Evolutionary conservation across 2,329 filamentous ascomycete species (phyloP).

Genomic region (Alternaria brassicicola): DNA sequence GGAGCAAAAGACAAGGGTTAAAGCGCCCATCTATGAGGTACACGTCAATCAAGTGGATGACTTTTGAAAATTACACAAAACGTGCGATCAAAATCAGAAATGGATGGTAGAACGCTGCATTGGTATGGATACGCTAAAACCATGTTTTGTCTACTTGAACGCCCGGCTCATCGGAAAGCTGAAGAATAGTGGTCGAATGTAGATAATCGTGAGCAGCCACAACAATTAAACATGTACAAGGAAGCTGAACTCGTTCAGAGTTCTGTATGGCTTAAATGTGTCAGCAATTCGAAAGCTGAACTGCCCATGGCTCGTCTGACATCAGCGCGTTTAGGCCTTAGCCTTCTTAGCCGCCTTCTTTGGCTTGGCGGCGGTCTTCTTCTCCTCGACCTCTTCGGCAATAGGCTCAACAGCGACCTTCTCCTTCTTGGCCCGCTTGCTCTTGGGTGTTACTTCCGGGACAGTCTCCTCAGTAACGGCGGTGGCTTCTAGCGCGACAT

Average conservation of each 20-base stretch:
- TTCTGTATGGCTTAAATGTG: neutral
- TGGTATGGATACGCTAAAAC: neutral
- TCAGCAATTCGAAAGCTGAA: neutral
- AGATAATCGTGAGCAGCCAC: neutral
- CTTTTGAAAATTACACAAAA: neutral
- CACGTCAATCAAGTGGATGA: neutral
- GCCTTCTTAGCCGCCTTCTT: constrained; percentile 38
- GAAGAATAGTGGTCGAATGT: neutral
- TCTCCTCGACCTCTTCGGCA: constrained; percentile 24
- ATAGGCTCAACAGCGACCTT: constrained; percentile 12
- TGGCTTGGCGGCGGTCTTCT: constrained; percentile 23
- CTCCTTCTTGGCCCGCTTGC: constrained; percentile 35
- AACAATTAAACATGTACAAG: constrained; percentile 1
- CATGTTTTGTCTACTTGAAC: neutral
- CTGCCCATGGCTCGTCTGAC: neutral
- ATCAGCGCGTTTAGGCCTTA: constrained; percentile 22
- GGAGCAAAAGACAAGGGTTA: neutral
- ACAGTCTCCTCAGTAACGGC: constrained; percentile 15
- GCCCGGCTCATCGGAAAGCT: neutral
- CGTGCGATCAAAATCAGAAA: neutral
- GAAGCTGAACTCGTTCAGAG: neutral
- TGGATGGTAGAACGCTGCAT: neutral
- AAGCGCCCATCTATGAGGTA: neutral
- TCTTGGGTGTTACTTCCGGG: constrained; percentile 17
- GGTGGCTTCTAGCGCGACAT: constrained; percentile 18